phyloP scores from a whole-genome alignment of 2,329 filamentous ascomycete species.

The Apiospora phragmitis region DNA sequence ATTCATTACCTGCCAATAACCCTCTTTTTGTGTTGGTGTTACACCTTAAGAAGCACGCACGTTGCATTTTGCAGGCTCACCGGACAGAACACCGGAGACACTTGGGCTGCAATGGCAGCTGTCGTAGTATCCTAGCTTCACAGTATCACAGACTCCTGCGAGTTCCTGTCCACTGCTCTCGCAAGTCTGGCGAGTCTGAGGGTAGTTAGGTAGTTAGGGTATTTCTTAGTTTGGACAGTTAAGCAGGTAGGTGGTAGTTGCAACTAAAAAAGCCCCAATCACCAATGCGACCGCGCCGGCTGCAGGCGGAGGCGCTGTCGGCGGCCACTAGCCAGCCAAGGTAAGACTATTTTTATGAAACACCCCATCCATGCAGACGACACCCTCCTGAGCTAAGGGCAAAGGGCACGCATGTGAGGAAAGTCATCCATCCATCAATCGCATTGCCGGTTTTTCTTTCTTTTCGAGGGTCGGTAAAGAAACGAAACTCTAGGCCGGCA shows the following conservation, averaged over 20 bases:
- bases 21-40: background rate
- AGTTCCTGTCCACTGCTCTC: background rate
- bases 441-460: background rate
- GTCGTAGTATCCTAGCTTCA: background rate
- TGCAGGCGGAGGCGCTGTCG: background rate
- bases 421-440: background rate
- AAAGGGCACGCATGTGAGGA: background rate
- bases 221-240: too few relatives aligned
- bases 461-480: background rate
- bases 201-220: background rate
- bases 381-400: background rate
- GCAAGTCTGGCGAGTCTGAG: background rate
- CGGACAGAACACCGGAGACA: background rate
- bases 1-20: background rate
- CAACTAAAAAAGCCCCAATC: background rate
- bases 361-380: background rate
- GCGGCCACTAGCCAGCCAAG: constrained; percentile 6
- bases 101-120: background rate
- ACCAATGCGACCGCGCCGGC: background rate
- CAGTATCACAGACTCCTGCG: background rate
- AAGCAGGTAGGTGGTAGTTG: background rate
- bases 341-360: background rate
- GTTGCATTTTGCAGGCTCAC: background rate
- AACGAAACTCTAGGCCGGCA: background rate
- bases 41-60: background rate